These are phyloP conservation scores for Rhipidocladum racemiflorum DNA, from an alignment of 176 grass and related monocot genomes.

Conservation along the genomic window DNA sequence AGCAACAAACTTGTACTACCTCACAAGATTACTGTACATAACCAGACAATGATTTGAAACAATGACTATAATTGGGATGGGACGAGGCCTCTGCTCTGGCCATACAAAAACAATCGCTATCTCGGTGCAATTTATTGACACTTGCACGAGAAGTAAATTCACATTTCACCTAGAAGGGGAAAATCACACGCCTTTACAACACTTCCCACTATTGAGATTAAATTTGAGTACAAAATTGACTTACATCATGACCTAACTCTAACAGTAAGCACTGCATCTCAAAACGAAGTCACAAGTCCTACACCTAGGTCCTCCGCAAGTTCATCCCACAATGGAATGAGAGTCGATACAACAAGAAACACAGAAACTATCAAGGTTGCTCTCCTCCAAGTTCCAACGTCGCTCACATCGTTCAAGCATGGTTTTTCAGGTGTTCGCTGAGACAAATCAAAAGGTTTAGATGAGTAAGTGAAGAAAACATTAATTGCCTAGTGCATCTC, in stretches of 20 bases:
- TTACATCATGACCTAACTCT: constrained; percentile 30
- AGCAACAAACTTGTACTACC: background rate
- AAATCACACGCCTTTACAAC: constrained; percentile 17
- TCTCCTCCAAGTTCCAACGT: constrained; percentile 86
- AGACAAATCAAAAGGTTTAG: background rate
- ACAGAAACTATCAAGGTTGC: constrained; percentile 51
- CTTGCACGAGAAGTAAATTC: background rate
- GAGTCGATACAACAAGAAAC: constrained; percentile 74
- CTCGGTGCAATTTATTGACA: background rate
- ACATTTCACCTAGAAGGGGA: background rate
- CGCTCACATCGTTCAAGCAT: constrained; percentile 91
- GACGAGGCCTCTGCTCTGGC: background rate
- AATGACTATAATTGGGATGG: background rate
- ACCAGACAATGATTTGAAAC: background rate
- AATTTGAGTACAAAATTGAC: constrained; percentile 47
- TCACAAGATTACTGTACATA: background rate
- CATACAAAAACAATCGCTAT: background rate
- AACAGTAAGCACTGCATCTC: constrained; percentile 28
- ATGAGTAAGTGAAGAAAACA: background rate
- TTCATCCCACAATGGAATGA: constrained; percentile 91
- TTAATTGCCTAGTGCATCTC: background rate
- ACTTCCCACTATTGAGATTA: background rate
- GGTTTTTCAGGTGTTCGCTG: constrained; percentile 88
- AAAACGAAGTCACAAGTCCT: constrained; percentile 73
- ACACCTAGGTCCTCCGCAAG: constrained; percentile 92